A percentile compares a stretch with the other conserved stretches of the same genome.
phyloP scores from a whole-genome alignment of 139 green algal species.

The Zygnema circumcarinatum region DNA sequence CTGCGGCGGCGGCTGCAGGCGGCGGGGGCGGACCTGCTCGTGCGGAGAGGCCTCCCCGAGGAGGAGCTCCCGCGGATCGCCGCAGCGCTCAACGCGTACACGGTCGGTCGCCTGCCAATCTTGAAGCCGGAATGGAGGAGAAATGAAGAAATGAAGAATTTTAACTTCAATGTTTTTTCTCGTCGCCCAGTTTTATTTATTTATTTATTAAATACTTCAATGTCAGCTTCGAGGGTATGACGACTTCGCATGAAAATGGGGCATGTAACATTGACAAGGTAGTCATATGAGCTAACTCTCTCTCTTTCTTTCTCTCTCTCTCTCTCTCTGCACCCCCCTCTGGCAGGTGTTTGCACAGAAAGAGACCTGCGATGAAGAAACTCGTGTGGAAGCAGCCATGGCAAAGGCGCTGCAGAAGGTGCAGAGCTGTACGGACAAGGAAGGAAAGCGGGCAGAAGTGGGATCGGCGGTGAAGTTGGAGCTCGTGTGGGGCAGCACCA shows the following conservation, averaged over 20 bases:
- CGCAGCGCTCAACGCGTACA: conserved; percentile 15
- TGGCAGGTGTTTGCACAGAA: conserved; percentile 41
- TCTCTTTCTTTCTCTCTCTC: not conserved
- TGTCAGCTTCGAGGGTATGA: too few species aligned
- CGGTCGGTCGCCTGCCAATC: not conserved
- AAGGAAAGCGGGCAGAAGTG: not conserved
- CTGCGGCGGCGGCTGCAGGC: conserved; percentile 58
- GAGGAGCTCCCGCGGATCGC: conserved; percentile 71
- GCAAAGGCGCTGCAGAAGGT: not conserved
- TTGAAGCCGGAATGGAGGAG: not conserved
- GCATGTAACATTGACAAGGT: too few species aligned
- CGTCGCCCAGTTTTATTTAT: not conserved
- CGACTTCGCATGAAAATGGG: too few species aligned
- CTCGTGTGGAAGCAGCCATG: conserved; percentile 53
- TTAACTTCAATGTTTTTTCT: not conserved
- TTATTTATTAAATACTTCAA: too few species aligned
- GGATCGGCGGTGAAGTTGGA: conserved; percentile 5
- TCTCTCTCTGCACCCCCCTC: not conserved
- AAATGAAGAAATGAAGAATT: not conserved
- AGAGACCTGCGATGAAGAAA: conserved; percentile 62
- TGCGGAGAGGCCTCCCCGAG: conserved; percentile 81
- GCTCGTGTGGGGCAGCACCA: conserved; percentile 76
- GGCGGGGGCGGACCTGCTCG: conserved; percentile 67
- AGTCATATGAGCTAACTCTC: too few species aligned
- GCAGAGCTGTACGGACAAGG: not conserved